Conservation (phyloP, 2,329 filamentous ascomycete species). For the Apiospora malaysiana region DNA sequence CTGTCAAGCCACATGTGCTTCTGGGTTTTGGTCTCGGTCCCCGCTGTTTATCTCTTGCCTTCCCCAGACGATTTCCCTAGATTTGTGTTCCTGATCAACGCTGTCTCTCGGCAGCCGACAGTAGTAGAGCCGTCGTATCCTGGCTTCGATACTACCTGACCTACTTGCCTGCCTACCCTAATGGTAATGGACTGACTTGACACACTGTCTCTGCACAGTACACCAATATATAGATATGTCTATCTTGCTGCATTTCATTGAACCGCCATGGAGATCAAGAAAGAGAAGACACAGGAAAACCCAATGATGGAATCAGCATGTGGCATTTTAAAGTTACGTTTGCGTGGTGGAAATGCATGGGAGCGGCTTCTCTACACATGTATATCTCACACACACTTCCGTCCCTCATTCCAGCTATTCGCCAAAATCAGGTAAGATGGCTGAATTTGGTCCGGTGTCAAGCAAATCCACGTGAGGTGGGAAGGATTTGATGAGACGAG, state of each 20-base stretch:
- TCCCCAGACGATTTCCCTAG: conserved; percentile 13
- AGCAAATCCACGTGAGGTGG: conserved; percentile 4
- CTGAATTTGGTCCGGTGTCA: background rate
- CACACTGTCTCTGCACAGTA: background rate
- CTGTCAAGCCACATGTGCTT: conserved; percentile 15
- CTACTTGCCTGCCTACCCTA: background rate
- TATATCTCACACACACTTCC: background rate
- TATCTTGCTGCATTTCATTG: background rate
- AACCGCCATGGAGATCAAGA: background rate
- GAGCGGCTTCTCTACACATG: background rate
- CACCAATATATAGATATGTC: no score
- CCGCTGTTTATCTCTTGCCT: conserved; percentile 11
- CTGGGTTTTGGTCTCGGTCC: background rate
- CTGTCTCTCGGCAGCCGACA: conserved; percentile 15
- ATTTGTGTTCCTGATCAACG: conserved; percentile 16
- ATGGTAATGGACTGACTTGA: background rate
- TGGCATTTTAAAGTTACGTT: conserved; percentile 9
- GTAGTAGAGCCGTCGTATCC: conserved; percentile 2
- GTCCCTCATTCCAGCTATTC: background rate
- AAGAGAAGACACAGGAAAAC: background rate
- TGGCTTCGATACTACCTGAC: background rate
- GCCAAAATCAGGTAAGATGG: background rate
- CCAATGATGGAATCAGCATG: background rate
- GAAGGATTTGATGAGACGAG: background rate
- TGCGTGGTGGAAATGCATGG: conserved; percentile 1